Base-by-base conservation (phyloP, 1,284 basidiomycete genomes). In the Pseudozyma sp. region DNA sequence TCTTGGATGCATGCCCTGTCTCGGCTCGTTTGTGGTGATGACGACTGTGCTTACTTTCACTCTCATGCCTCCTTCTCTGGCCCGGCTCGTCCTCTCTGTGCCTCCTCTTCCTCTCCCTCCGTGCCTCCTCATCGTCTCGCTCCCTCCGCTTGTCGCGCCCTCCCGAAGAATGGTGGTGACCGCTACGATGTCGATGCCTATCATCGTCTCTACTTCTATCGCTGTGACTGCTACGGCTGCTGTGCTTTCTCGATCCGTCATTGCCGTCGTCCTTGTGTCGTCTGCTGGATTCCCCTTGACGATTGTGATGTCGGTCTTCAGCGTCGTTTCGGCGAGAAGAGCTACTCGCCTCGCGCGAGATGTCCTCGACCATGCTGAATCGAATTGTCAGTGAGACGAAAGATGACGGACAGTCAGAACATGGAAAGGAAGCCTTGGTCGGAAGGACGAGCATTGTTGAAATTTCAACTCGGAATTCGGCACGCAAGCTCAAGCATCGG, bases 11-110 rank as follows among this genome's bases (percentile, higher is more conserved):
- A 43, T 40, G 51, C 17, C 35, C 90, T 47, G 93, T 90, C 76
- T 92, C 92, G 87, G 93, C 93, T 85, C 94, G 92, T 5, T 61
- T 44, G 11, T 34, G 57, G 17, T 48, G 48, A 33, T 53, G 48
- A 13, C 37, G 42, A 4, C 35, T 39, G 6, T 40, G 47, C 35
- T 55, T 46, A 17, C 53, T 51, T 31, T 42, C 42, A 7, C 43
- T 42, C 14, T 51, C 42, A n/a, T 42, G 55, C 33, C 46, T 54
- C 29, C 54, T 19, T n/a, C 24, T 53, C 30, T 35, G 45, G 48
- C 70, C 50, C 61, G 13, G 6, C 42, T 67, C 77, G 10, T 62
- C 59, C 6, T 64, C 63, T n/a, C 65, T 48, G 3, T 55, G 42
- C 43, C 60, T 79, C 70, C 88, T 87, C 51, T 87, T 87, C 69